Base-by-base conservation (phyloP, 2,329 filamentous ascomycete species). In the Alternaria gansuensis region DNA sequence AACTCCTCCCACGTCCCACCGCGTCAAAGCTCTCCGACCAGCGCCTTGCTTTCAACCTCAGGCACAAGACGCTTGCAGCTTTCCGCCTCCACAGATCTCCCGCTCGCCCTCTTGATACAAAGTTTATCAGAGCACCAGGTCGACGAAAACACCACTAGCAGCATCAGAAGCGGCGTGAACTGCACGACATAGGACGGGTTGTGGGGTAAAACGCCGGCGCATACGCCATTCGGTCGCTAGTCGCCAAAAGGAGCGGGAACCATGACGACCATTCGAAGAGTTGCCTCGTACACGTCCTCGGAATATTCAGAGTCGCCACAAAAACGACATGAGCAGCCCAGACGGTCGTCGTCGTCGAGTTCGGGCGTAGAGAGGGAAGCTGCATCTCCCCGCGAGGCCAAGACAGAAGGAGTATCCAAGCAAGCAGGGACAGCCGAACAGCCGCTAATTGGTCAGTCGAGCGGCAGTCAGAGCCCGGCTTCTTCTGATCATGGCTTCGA, bases 221-320 rank as follows among this genome's bases (percentile, higher is more conserved):
- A 10, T 43, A 52, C 54, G 51, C 51, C 41, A 37, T 40, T 29
- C 14, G 31, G n/a, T 54, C 50, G 40, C 50, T 45, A 55, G 53
- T 41, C 31, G 34, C 14, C 23, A 21, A 40, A 17, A 45, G 28
- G 24, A 59, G 50, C 23, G 49, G 57, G 26, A 51, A 55, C 56
- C 28, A 76, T 76, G 72, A 66, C 55, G 39, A 65, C 53, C 41
- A 55, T 62, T 53, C 62, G 63, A 48, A 70, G 67, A 55, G 54
- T 60, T 40, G 62, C 62, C 33, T 69, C 70, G 21, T 59, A 59
- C 51, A 41, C 62, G 33, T 62, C 64, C 51, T 61, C 58, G 17
- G 61, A 52, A 48, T 57, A 58, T 28, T 66, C 58, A 17, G 49
- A 39, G 9, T 40, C 43, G 23, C 61, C 59, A 40, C 57, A 62